Evolutionary conservation across 2,329 filamentous ascomycete genomes (phyloP).

Genomic region (Fusarium acutatum): DNA sequence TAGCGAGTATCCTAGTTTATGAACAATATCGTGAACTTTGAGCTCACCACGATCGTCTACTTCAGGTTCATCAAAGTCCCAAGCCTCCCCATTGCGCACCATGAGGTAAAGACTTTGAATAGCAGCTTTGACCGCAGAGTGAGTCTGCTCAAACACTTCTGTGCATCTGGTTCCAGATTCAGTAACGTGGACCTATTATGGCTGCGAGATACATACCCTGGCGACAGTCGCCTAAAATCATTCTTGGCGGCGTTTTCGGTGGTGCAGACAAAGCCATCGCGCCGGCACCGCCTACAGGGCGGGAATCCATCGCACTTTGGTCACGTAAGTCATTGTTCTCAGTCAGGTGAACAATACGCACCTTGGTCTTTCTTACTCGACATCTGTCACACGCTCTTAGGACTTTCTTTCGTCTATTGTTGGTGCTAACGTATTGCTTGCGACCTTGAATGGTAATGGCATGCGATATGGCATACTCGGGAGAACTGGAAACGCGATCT

Average conservation of each 20-base stretch:
- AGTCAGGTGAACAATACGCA: accelerated
- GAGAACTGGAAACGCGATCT: accelerated
- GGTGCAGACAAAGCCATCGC: neutral
- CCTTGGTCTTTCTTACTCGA: neutral
- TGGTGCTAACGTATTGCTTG: neutral
- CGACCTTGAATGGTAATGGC: neutral
- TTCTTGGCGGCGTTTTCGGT: neutral
- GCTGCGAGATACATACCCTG: neutral
- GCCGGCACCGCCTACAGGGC: neutral
- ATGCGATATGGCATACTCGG: neutral
- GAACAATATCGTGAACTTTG: neutral
- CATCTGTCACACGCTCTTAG: neutral
- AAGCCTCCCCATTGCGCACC: neutral
- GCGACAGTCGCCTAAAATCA: neutral
- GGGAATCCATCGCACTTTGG: neutral
- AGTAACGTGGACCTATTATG: accelerated
- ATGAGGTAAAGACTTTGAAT: neutral
- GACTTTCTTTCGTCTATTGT: neutral
- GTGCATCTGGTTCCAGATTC: neutral
- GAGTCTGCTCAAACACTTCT: neutral
- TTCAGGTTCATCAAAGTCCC: neutral
- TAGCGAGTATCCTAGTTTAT: neutral
- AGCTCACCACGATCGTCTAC: neutral
- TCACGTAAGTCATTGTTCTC: accelerated
- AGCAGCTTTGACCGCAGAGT: neutral